These are phyloP conservation scores for Streptanthus diversifolius DNA, from an alignment of 345 rosid species.

Conservation along the genomic window DNA sequence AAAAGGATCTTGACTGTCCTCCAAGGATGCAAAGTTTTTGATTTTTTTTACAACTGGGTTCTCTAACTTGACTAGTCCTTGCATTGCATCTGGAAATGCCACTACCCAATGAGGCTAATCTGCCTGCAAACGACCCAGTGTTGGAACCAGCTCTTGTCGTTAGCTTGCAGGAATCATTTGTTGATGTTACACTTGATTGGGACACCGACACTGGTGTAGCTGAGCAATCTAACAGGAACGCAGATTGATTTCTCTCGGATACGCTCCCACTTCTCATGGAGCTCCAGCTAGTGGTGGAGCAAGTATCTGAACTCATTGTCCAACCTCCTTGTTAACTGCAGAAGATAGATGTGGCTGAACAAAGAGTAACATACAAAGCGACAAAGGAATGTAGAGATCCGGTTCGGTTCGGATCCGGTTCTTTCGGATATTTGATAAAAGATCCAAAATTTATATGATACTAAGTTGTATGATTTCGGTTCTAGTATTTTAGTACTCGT, in stretches of 20 bases:
- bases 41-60: slow-evolving; percentile 33
- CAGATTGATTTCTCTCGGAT: slow-evolving; percentile 42
- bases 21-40: slow-evolving; percentile 34
- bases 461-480: too few species aligned
- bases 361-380: not conserved
- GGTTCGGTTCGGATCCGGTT: too few species aligned
- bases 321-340: slow-evolving; percentile 51
- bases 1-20: slow-evolving; percentile 69
- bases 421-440: too few species aligned
- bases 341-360: slow-evolving; percentile 18
- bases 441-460: too few species aligned
- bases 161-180: slow-evolving; percentile 37
- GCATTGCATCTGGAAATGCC: slow-evolving; percentile 37
- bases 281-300: slow-evolving; percentile 36
- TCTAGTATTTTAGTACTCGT: too few species aligned
- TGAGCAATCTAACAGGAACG: slow-evolving; percentile 31
- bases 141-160: slow-evolving; percentile 50
- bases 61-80: slow-evolving; percentile 37
- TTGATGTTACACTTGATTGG: slow-evolving; percentile 45
- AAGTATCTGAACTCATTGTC: slow-evolving; percentile 44
- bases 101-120: slow-evolving; percentile 40
- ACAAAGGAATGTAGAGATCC: not conserved
- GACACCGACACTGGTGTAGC: slow-evolving; percentile 33
- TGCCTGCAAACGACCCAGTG: slow-evolving; percentile 50
- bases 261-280: slow-evolving; percentile 32